Evolutionary conservation across 805 yeast species (phyloP).

Genomic region (Yamadazyma olivae): DNA sequence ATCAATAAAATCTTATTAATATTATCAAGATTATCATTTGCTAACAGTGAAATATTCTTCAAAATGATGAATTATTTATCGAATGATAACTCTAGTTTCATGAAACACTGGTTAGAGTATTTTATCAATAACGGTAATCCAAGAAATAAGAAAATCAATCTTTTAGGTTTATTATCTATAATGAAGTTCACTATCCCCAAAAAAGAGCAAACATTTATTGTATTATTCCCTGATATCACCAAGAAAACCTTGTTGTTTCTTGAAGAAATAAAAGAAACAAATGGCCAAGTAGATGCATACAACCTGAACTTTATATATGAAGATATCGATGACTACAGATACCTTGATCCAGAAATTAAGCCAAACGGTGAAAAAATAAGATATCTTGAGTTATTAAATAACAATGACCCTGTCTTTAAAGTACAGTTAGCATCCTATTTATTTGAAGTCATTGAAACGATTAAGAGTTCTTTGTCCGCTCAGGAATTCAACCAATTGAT

Average conservation of each 20-base stretch:
- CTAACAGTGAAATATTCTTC: constrained; percentile 32
- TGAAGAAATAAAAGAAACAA: constrained; percentile 71
- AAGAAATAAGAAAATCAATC: constrained; percentile 64
- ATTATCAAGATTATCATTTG: constrained; percentile 34
- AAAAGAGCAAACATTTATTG: constrained; percentile 16
- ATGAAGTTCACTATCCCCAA: constrained; percentile 31
- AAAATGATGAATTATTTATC: constrained; percentile 27
- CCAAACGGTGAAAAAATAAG: constrained; percentile 43
- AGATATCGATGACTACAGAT: constrained; percentile 41
- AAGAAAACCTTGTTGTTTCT: constrained; percentile 44
- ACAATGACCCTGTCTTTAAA: constrained; percentile 34
- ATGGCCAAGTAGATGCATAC: constrained; percentile 35
- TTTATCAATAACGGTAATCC: constrained; percentile 65
- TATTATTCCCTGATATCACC: constrained; percentile 25
- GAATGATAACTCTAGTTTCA: constrained; percentile 18
- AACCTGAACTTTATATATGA: constrained; percentile 34
- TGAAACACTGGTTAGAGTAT: constrained; percentile 38
- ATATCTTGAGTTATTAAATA: constrained; percentile 28
- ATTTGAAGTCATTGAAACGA: constrained; percentile 21
- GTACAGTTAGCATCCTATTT: constrained; percentile 48
- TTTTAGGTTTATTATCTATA: constrained; percentile 59
- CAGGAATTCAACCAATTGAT: constrained; percentile 34
- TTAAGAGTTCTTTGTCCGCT: constrained; percentile 22
- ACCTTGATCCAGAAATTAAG: constrained; percentile 37
- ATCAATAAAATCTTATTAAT: constrained; percentile 36